Evolutionary conservation across 371 early-diverging fungal species (phyloP).

Genomic region (Encephalitozoon hellem): DNA sequence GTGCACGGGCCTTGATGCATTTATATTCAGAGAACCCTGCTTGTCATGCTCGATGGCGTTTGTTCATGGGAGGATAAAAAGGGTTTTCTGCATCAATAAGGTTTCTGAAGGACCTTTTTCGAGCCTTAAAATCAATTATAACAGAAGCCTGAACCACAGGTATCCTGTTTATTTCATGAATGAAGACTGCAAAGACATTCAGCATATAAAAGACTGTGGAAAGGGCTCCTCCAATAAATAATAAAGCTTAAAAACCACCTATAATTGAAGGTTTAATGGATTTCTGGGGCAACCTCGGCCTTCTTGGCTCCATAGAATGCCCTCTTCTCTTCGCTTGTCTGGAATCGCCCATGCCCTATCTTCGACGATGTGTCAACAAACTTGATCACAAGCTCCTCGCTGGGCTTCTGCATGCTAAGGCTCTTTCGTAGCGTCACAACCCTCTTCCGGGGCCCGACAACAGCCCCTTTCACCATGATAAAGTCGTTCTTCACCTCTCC

Average conservation of each 20-base stretch:
- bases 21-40: constrained; percentile 48
- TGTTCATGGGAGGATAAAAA: constrained; percentile 46
- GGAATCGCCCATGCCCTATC: constrained; percentile 99
- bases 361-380: constrained; percentile 99
- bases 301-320: constrained; percentile 71
- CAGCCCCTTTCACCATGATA: constrained; percentile 94
- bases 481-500: constrained; percentile 93
- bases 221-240: too few species aligned
- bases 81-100: constrained; percentile 35
- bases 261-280: constrained; percentile 49
- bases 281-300: constrained; percentile 56
- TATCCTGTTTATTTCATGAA: constrained; percentile 40
- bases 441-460: constrained; percentile 91
- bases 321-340: constrained; percentile 92
- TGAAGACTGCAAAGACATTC: background rate
- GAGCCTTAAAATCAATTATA: constrained; percentile 24
- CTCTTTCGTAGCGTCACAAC: constrained; percentile 96
- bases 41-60: constrained; percentile 53
- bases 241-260: too few species aligned
- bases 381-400: constrained; percentile 83
- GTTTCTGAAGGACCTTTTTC: constrained; percentile 9
- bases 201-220: background rate
- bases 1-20: constrained; percentile 50
- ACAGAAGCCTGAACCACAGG: constrained; percentile 46
- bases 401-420: constrained; percentile 80